Evolutionary conservation across 768 basidiomycete genomes (phyloP).

Genomic region (Phallus indusiatus): DNA sequence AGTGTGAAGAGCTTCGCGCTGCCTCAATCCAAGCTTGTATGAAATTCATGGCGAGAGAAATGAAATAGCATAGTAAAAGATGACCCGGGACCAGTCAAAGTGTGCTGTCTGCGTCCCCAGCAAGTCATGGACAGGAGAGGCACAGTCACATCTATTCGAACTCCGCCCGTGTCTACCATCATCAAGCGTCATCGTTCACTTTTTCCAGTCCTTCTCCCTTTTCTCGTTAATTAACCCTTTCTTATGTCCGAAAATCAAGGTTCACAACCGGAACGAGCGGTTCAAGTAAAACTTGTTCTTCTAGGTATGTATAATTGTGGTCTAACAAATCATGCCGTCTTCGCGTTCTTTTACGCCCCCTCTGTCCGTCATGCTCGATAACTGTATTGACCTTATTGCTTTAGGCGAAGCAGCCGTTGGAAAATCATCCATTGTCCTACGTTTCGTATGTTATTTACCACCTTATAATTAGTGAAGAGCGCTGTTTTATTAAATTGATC

Average conservation of each 20-base stretch:
- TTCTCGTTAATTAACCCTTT: not conserved
- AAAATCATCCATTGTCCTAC: slow-evolving; percentile 95
- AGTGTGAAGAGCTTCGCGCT: no score
- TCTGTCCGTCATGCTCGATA: not conserved
- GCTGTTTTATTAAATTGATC: not conserved
- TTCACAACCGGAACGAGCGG: slow-evolving; percentile 68
- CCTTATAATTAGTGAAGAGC: not conserved
- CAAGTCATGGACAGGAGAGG: no score
- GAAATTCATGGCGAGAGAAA: no score
- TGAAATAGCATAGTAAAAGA: no score
- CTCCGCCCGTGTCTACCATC: no score
- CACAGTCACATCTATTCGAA: no score
- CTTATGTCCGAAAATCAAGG: slow-evolving; percentile 27
- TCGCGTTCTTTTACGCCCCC: not conserved
- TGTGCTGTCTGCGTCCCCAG: no score
- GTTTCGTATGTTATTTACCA: slow-evolving; percentile 55
- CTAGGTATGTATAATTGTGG: slow-evolving; percentile 54
- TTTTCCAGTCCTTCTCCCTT: not conserved
- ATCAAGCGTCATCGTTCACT: no score
- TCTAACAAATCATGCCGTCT: not conserved
- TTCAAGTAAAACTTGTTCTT: slow-evolving; percentile 96
- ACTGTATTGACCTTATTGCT: not conserved
- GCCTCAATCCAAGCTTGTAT: no score
- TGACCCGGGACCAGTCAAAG: no score
- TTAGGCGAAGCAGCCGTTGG: slow-evolving; percentile 97